These are phyloP conservation scores for Ophiostoma sp. DNA, from an alignment of 2,329 filamentous ascomycete genomes.

Conservation along the genomic window DNA sequence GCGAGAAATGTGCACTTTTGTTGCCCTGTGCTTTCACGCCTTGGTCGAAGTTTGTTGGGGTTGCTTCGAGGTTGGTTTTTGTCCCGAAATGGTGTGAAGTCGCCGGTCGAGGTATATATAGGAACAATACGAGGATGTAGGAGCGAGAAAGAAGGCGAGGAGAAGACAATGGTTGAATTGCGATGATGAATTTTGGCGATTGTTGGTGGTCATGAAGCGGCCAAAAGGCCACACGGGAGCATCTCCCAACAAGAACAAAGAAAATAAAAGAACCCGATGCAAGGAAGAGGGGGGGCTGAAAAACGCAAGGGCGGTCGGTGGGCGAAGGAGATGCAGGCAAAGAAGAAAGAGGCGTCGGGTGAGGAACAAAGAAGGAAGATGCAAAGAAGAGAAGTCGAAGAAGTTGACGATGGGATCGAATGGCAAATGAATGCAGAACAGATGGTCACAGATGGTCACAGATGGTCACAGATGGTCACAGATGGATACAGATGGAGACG, in stretches of 20 bases:
- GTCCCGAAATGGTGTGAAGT: neutral
- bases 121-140: neutral
- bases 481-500: no score
- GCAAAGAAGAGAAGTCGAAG: neutral
- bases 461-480: neutral
- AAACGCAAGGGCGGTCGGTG: neutral
- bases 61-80: neutral
- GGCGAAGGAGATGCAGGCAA: neutral
- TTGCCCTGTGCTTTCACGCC: neutral
- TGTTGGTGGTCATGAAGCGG: neutral
- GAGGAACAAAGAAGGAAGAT: neutral
- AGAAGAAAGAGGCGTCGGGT: neutral
- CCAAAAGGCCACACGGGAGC: neutral
- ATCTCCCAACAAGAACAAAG: constrained; percentile 4
- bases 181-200: neutral
- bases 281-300: constrained; percentile 2
- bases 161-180: neutral
- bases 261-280: neutral
- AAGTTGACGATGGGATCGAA: neutral
- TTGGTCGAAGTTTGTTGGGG: neutral
- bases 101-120: neutral
- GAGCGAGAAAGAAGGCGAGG: neutral
- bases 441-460: no score
- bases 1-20: neutral
- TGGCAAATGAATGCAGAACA: neutral